These are phyloP conservation scores for Otatea glauca DNA, from an alignment of 176 grass and related monocot genomes.

Conservation along the genomic window DNA sequence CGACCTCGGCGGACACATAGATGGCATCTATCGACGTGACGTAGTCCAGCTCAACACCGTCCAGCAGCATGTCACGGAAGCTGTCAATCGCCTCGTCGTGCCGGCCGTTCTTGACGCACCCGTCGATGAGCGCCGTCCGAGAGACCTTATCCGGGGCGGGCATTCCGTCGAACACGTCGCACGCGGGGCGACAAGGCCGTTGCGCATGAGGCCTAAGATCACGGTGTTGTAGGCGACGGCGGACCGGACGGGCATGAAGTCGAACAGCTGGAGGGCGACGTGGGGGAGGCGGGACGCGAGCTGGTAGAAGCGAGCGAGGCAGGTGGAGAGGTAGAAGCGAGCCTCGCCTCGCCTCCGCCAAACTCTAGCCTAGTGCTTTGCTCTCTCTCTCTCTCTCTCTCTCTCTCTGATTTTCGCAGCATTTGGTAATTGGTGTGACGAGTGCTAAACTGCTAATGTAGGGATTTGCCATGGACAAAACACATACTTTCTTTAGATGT, in stretches of 20 bases:
- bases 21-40: conserved; percentile 57
- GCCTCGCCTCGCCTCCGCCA: too few species aligned
- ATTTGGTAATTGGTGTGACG: neutral
- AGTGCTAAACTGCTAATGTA: neutral
- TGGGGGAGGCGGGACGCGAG: conserved; percentile 49
- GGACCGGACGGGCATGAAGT: conserved; percentile 53
- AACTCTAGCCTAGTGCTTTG: too few species aligned
- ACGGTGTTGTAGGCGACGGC: conserved; percentile 69
- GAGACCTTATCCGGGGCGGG: conserved; percentile 60
- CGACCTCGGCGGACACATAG: too few species aligned
- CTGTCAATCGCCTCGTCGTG: conserved; percentile 61
- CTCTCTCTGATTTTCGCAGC: neutral
- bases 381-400: too few species aligned
- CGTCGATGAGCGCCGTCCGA: conserved; percentile 72
- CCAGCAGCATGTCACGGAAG: conserved; percentile 58
- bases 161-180: conserved; percentile 63
- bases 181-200: conserved; percentile 49
- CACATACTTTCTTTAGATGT: too few species aligned
- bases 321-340: conserved; percentile 52
- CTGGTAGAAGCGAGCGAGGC: conserved; percentile 66
- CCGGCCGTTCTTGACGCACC: conserved; percentile 60
- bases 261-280: conserved; percentile 62
- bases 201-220: conserved; percentile 62
- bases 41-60: conserved; percentile 53
- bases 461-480: too few species aligned